Percentiles rank a stretch among this genome's conserved stretches.
Evolutionary conservation across 345 rosid species (phyloP).

Genomic region (Dimocarpus longan): DNA sequence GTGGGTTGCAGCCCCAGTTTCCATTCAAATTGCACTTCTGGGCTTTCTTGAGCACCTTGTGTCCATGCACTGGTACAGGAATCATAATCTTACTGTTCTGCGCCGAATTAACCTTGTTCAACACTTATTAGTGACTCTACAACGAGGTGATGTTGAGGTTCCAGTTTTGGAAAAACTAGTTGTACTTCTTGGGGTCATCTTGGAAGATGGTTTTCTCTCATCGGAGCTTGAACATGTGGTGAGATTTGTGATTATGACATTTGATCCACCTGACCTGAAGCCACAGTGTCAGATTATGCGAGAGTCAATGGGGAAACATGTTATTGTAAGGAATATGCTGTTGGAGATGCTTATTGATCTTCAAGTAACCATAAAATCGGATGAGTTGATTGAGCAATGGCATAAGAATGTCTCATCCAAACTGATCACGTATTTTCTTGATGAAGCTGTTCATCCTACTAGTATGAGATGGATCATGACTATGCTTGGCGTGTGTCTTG

Average conservation of each 20-base stretch:
- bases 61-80: conserved; percentile 99
- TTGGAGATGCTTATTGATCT: conserved; percentile 99
- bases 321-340: conserved; percentile 97
- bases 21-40: conserved; percentile 90
- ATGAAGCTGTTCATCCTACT: conserved; percentile 99
- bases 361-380: conserved; percentile 93
- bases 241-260: conserved; percentile 95
- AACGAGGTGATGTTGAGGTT: conserved; percentile 98
- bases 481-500: conserved; percentile 91
- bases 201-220: conserved; percentile 95
- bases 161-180: conserved; percentile 96
- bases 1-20: conserved; percentile 92
- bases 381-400: conserved; percentile 97
- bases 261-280: conserved; percentile 92
- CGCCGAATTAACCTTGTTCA: conserved; percentile 96
- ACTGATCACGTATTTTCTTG: conserved; percentile 92
- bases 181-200: conserved; percentile 93
- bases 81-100: conserved; percentile 93
- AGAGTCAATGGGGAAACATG: conserved; percentile 96
- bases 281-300: conserved; percentile 67
- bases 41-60: conserved; percentile 98
- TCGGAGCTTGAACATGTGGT: conserved; percentile 98
- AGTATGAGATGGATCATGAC: conserved; percentile 99
- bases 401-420: conserved; percentile 98
- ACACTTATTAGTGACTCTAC: conserved; percentile 92